Conservation (phyloP, 1,139 yeast genomes). For the Saccharomyces pastorianus region DNA sequence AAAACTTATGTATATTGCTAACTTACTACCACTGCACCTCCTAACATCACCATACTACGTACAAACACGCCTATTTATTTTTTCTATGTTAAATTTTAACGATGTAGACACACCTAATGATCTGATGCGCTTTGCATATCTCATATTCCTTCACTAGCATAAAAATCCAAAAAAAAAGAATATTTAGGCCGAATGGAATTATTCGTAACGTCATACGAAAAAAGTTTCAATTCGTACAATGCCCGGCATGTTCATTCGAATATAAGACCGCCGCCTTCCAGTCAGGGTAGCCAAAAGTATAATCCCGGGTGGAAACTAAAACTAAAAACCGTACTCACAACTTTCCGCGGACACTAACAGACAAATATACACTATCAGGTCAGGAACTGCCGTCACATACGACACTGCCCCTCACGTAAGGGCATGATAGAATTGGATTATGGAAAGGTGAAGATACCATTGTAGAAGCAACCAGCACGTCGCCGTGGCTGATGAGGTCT, state of each 20-base stretch:
- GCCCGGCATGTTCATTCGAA: background rate
- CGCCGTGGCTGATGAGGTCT: conserved; percentile 1
- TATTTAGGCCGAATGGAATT: background rate
- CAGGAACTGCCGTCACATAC: background rate
- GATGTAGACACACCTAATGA: too few species aligned
- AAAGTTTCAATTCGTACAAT: background rate
- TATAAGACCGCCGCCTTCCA: background rate
- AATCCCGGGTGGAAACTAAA: background rate
- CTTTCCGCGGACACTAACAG: background rate
- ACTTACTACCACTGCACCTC: background rate
- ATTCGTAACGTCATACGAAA: background rate
- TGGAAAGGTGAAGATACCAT: background rate
- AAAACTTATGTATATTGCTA: background rate
- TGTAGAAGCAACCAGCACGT: background rate
- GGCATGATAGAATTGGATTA: background rate
- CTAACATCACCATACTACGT: background rate
- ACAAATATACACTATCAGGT: background rate
- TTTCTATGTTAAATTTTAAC: too few species aligned
- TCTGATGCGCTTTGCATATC: too few species aligned
- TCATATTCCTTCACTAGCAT: background rate
- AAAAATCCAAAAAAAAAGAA: background rate
- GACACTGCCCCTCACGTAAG: background rate
- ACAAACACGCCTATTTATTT: background rate
- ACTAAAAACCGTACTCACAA: background rate
- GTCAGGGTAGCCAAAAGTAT: background rate